phyloP scores from a whole-genome alignment of 257 asterid genomes.

The Fraxinus pennsylvanica region DNA sequence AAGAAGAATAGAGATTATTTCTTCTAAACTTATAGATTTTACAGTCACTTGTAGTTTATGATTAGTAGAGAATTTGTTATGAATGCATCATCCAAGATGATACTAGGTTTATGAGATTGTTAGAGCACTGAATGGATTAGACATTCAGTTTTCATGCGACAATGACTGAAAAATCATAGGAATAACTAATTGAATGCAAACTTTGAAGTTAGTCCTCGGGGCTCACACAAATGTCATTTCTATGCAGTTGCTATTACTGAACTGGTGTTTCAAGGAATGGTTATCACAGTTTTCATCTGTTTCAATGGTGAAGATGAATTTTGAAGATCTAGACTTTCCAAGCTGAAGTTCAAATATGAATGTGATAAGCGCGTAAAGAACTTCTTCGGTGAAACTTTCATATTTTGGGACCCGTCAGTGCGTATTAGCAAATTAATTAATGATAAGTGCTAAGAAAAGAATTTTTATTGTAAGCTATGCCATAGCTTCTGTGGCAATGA shows the following conservation, averaged over 20 bases:
- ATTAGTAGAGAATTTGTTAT: background rate
- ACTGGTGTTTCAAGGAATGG: background rate
- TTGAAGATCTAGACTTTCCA: background rate
- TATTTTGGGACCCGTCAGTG: background rate
- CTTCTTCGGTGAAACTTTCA: background rate
- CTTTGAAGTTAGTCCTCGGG: background rate
- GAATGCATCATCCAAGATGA: background rate
- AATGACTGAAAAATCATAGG: background rate
- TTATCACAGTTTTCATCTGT: too few relatives aligned
- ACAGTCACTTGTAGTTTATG: background rate
- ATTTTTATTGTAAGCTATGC: background rate
- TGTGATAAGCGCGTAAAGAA: background rate
- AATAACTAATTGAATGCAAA: background rate
- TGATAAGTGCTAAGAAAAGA: background rate
- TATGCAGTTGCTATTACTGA: background rate
- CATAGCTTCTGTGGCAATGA: background rate
- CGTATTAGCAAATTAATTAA: slow-evolving; percentile 1
- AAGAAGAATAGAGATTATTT: too few relatives aligned
- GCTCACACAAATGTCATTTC: background rate
- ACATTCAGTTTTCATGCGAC: background rate
- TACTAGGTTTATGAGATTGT: background rate
- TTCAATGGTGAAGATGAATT: background rate
- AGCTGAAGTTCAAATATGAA: background rate
- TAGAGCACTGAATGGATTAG: background rate
- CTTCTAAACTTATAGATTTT: background rate